A percentile compares a stretch with the other conserved stretches of the same genome.
Evolutionary conservation across 2,329 filamentous ascomycete genomes (phyloP).

Genomic region (Exserohilum turcica): DNA sequence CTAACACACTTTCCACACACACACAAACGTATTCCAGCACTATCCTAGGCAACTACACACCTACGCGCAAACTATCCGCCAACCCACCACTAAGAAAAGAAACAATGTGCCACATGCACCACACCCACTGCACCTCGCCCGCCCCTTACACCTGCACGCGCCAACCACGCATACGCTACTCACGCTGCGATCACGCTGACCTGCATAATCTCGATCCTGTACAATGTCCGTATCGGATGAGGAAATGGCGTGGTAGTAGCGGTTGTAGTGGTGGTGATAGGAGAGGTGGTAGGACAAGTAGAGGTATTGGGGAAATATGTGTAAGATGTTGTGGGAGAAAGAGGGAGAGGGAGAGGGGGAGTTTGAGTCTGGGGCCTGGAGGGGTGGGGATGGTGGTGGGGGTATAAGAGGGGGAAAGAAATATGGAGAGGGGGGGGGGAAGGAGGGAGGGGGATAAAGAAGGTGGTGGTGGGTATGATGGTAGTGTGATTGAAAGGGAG

Average conservation of each 20-base stretch:
- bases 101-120: slow-evolving; percentile 34
- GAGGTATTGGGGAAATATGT: slow-evolving; percentile 13
- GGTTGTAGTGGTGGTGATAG: no score
- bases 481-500: background rate
- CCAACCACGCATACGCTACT: slow-evolving; percentile 21
- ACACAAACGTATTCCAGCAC: background rate
- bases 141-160: slow-evolving; percentile 15
- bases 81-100: background rate
- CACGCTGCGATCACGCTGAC: slow-evolving; percentile 29
- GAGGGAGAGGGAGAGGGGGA: slow-evolving; percentile 5
- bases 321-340: slow-evolving; percentile 14
- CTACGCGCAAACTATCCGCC: no score
- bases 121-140: slow-evolving; percentile 21
- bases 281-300: no score
- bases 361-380: slow-evolving; percentile 23
- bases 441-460: background rate
- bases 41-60: no score
- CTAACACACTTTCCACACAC: background rate
- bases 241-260: slow-evolving; percentile 8
- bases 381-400: background rate
- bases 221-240: slow-evolving; percentile 36
- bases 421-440: background rate
- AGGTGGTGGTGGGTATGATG: background rate
- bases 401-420: no score
- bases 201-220: slow-evolving; percentile 23